phyloP scores from a whole-genome alignment of 495 filamentous ascomycete genomes.

The Monascus purpureus region DNA sequence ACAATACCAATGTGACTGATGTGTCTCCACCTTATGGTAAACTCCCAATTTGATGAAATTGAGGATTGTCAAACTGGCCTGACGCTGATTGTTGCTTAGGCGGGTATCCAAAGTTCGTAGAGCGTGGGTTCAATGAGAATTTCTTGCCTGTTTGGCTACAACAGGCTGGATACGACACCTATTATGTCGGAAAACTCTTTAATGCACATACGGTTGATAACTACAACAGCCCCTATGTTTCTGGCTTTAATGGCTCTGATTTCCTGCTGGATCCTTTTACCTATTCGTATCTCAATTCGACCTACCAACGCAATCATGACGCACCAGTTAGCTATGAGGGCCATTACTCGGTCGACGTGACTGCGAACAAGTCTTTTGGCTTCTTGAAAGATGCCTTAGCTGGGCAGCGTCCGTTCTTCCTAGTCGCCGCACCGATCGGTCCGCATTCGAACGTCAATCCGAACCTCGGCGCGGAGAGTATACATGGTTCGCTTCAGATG shows the following conservation, averaged over 20 bases:
- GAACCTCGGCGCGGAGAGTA: conserved; percentile 8
- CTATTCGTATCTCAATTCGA: conserved; percentile 55
- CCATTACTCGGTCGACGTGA: conserved; percentile 46
- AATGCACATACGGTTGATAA: conserved; percentile 41
- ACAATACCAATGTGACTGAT: conserved; percentile 60
- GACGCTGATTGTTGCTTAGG: too few species aligned
- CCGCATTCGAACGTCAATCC: conserved; percentile 48
- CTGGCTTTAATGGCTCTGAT: conserved; percentile 37
- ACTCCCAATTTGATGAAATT: conserved; percentile 8
- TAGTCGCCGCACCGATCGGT: conserved; percentile 50
- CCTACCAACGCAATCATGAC: conserved; percentile 50
- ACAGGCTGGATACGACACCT: conserved; percentile 46
- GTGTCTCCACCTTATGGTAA: conserved; percentile 42
- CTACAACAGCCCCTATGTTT: conserved; percentile 36
- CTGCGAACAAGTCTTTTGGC: conserved; percentile 45
- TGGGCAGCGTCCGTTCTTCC: conserved; percentile 47
- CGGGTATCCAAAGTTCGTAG: conserved; percentile 52
- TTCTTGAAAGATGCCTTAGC: conserved; percentile 48
- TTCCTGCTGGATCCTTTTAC: conserved; percentile 57
- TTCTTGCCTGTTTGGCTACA: conserved; percentile 54
- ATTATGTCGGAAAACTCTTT: conserved; percentile 53
- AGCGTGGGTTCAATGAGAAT: conserved; percentile 41
- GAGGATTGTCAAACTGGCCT: too few species aligned
- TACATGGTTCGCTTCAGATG: conserved; percentile 16
- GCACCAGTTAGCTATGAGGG: conserved; percentile 42